These are phyloP conservation scores for Coemansia sp. DNA, from an alignment of 192 early-diverging fungal species.

Conservation along the genomic window DNA sequence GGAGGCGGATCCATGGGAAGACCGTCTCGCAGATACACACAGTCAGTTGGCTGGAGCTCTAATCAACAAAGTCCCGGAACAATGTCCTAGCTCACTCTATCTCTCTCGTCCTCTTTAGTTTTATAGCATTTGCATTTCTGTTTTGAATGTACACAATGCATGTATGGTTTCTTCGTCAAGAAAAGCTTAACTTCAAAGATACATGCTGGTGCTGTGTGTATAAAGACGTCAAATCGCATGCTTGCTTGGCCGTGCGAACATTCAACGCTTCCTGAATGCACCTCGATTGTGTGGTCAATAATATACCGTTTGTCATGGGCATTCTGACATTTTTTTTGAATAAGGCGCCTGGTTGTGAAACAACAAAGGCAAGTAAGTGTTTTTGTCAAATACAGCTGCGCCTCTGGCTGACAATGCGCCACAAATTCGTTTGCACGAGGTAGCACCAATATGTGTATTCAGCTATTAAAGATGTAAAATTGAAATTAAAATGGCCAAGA, in stretches of 20 bases:
- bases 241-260: constrained; percentile 57
- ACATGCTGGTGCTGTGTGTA: constrained; percentile 47
- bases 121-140: background rate
- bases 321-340: constrained; percentile 4
- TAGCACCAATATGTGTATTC: constrained; percentile 58
- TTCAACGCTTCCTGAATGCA: constrained; percentile 47
- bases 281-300: constrained; percentile 69
- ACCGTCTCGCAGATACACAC: constrained; percentile 29
- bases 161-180: too few species aligned
- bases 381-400: constrained; percentile 40
- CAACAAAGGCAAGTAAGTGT: constrained; percentile 68
- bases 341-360: constrained; percentile 65
- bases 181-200: constrained; percentile 55
- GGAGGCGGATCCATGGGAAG: constrained; percentile 4
- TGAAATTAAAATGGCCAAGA: too few species aligned
- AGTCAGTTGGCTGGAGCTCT: constrained; percentile 26
- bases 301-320: constrained; percentile 61
- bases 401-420: constrained; percentile 24
- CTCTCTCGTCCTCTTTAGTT: too few species aligned
- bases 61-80: constrained; percentile 10
- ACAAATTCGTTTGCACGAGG: constrained; percentile 59
- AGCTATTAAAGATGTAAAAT: too few species aligned
- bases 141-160: too few species aligned
- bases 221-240: too few species aligned
- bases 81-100: background rate